Evolutionary conservation across 176 grass and related monocot genomes (phyloP).

Genomic region (Rhynchospora pubera): DNA sequence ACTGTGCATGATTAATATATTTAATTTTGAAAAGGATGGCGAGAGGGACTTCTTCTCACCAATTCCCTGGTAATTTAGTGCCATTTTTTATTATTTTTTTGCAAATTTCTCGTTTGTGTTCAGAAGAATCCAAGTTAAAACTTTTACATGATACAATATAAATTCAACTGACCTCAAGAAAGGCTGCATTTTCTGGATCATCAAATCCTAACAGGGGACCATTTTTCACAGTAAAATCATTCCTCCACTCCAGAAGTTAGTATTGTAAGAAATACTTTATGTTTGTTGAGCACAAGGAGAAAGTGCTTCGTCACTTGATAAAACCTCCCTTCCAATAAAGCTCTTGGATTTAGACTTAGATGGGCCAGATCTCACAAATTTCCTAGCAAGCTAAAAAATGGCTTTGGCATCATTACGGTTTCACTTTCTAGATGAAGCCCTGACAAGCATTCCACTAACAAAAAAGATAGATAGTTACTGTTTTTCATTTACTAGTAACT

Average conservation of each 20-base stretch:
- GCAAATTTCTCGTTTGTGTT: neutral
- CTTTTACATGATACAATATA: neutral
- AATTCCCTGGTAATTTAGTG: neutral
- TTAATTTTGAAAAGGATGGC: neutral
- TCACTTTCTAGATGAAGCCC: slow-evolving; percentile 51
- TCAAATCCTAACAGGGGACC: slow-evolving; percentile 78
- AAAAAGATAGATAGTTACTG: neutral
- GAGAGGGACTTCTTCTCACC: neutral
- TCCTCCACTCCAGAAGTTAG: slow-evolving; percentile 56
- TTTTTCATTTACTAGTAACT: neutral
- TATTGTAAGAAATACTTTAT: slow-evolving; percentile 47
- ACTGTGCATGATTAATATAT: neutral
- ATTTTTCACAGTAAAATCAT: slow-evolving; percentile 82
- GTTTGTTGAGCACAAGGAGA: slow-evolving; percentile 38
- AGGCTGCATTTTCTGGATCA: slow-evolving; percentile 72
- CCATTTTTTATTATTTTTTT: no score
- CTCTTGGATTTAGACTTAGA: slow-evolving; percentile 42
- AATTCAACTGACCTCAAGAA: slow-evolving; percentile 60
- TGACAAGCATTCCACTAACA: slow-evolving; percentile 61
- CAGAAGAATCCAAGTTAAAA: neutral
- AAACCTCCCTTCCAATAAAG: slow-evolving; percentile 55
- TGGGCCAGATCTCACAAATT: slow-evolving; percentile 42
- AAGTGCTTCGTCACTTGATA: slow-evolving; percentile 47
- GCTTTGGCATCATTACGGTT: slow-evolving; percentile 34
- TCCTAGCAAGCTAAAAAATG: slow-evolving; percentile 63